phyloP scores from a whole-genome alignment of 345 rosid species.

The Triadica sebifera region DNA sequence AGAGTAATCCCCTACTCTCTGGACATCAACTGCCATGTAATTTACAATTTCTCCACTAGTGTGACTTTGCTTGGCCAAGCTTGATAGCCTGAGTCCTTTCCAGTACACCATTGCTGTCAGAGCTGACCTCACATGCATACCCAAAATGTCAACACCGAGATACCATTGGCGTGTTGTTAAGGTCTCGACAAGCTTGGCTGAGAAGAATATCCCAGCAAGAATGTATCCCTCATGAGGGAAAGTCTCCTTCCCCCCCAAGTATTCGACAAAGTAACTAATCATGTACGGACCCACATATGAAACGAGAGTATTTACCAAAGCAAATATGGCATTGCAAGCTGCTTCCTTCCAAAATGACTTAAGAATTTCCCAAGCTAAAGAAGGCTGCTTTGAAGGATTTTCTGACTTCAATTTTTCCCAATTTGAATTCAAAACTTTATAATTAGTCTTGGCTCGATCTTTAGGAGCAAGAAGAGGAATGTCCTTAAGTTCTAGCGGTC shows the following conservation, averaged over 20 bases:
- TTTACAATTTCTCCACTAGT: conserved; percentile 95
- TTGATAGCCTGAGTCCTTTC: conserved; percentile 88
- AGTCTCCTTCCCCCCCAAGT: conserved; percentile 81
- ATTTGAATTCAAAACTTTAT: conserved; percentile 72
- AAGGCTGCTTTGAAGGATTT: conserved; percentile 69
- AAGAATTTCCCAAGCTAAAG: conserved; percentile 83
- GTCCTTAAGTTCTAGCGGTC: conserved; percentile 96
- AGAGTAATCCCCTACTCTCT: conserved; percentile 91
- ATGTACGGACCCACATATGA: conserved; percentile 96
- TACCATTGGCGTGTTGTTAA: conserved; percentile 97
- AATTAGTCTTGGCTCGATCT: conserved; percentile 88
- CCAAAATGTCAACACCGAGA: conserved; percentile 97
- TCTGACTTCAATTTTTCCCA: conserved; percentile 87
- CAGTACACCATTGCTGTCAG: conserved; percentile 91
- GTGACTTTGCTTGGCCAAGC: conserved; percentile 88
- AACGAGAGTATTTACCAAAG: conserved; percentile 81
- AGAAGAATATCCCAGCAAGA: conserved; percentile 90
- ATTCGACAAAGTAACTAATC: conserved; percentile 96
- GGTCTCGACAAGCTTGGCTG: conserved; percentile 93
- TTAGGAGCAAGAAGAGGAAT: conserved; percentile 88
- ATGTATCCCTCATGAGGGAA: conserved; percentile 91
- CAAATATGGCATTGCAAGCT: conserved; percentile 88
- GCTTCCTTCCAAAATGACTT: conserved; percentile 98
- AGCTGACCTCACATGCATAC: conserved; percentile 99
- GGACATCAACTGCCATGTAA: conserved; percentile 99